Evolutionary conservation across 192 early-diverging fungal species (phyloP).

Genomic region (Entomortierella beljakovae): DNA sequence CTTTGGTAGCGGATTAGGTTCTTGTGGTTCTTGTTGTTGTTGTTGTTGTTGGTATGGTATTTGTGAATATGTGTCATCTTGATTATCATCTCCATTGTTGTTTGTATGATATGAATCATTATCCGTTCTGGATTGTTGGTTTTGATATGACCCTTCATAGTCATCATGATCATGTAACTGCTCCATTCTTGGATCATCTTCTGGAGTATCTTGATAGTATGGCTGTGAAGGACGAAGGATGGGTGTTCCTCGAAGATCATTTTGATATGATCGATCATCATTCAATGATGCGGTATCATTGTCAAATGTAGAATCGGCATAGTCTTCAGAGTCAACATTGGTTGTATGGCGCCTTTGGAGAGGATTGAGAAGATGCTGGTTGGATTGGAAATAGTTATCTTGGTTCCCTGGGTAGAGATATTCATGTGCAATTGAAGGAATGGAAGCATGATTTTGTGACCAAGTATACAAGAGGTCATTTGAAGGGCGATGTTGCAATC

Average conservation of each 20-base stretch:
- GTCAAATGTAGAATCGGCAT: neutral
- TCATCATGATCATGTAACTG: constrained; percentile 31
- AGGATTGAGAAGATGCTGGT: neutral
- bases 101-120: neutral
- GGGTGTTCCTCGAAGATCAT: constrained; percentile 3
- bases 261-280: neutral
- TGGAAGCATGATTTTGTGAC: constrained; percentile 27
- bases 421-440: constrained; percentile 39
- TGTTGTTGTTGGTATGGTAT: too few species aligned
- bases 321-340: neutral
- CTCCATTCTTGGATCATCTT: constrained; percentile 5
- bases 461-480: constrained; percentile 19
- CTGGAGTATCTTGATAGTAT: neutral
- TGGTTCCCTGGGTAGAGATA: constrained; percentile 1
- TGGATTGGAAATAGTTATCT: neutral
- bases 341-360: constrained; percentile 27
- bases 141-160: neutral
- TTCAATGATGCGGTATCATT: neutral
- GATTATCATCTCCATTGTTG: neutral
- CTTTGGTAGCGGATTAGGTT: constrained; percentile 45
- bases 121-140: neutral
- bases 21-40: too few species aligned
- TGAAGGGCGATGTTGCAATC: constrained; percentile 12
- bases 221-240: neutral
- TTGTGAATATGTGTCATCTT: constrained; percentile 18